Percentiles rank a stretch among this genome's conserved stretches.
Conservation (phyloP, 2,329 filamentous ascomycete species). For the Chaetomium olivaceum region DNA sequence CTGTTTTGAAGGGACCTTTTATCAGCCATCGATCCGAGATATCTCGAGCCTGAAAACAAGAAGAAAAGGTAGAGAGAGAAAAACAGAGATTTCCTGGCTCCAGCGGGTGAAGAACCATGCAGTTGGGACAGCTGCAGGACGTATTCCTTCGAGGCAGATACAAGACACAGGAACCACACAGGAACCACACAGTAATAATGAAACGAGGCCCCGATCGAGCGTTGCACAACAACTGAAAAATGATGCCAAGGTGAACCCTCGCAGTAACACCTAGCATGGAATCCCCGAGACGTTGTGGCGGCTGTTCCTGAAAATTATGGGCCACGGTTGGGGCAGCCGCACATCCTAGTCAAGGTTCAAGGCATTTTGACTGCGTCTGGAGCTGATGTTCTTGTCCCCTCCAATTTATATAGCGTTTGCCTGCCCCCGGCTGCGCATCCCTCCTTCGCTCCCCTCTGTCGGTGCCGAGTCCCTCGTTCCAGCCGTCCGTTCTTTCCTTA, state of each 20-base stretch:
- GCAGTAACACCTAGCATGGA: background rate
- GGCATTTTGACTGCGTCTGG: background rate
- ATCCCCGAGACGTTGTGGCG: conserved; percentile 5
- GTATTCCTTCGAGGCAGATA: background rate
- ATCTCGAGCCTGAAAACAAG: background rate
- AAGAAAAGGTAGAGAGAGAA: background rate
- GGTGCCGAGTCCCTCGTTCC: conserved; percentile 2
- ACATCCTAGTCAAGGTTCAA: background rate
- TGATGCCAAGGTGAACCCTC: background rate
- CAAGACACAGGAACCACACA: too few relatives aligned
- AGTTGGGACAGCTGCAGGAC: background rate
- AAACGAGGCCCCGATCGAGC: background rate
- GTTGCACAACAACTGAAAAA: background rate
- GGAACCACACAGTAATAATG: too few relatives aligned
- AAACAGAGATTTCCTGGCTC: background rate
- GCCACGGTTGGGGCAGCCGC: conserved; percentile 10
- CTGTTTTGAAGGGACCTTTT: background rate
- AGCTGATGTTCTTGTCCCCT: background rate
- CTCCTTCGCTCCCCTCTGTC: background rate
- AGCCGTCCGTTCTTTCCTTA: conserved; percentile 8
- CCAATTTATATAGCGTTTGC: conserved; percentile 11
- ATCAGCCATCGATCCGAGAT: background rate
- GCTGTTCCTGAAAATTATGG: conserved; percentile 2
- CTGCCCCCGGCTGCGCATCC: background rate
- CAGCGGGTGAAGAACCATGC: background rate